Percentiles rank a stretch among this genome's conserved stretches.
Evolutionary conservation across 1,284 basidiomycete species (phyloP).

Genomic region (Cryptococcus sp.): DNA sequence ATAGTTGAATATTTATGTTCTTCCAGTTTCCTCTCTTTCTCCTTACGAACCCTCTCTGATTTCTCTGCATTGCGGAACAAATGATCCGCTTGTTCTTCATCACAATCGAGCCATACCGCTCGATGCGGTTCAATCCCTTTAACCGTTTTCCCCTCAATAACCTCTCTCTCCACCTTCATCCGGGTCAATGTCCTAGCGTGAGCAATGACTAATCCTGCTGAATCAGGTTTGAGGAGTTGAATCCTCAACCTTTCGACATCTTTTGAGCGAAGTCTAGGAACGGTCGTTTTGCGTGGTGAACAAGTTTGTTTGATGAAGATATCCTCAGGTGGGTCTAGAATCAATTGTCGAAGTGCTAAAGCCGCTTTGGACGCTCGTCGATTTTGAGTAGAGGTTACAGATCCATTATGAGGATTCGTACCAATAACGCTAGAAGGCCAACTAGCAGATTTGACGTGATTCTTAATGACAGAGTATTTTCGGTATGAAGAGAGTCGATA

Average conservation of each 20-base stretch:
- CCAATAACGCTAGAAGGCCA: not conserved
- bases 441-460: not conserved
- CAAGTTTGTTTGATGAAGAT: not conserved
- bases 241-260: slow-evolving; percentile 14
- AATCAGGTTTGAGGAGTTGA: slow-evolving; percentile 14
- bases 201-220: slow-evolving; percentile 13
- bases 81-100: slow-evolving; percentile 7
- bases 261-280: slow-evolving; percentile 10
- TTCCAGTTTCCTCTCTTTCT: not conserved
- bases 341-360: slow-evolving; percentile 10
- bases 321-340: slow-evolving; percentile 5
- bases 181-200: slow-evolving; percentile 5
- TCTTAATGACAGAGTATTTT: not conserved
- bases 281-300: not conserved
- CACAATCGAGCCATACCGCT: slow-evolving; percentile 17
- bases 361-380: slow-evolving; percentile 14
- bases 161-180: not conserved
- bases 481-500: not conserved
- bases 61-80: slow-evolving; percentile 7
- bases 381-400: not conserved
- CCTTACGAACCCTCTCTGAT: not conserved
- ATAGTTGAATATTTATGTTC: slow-evolving; percentile 5
- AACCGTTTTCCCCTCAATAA: not conserved
- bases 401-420: not conserved
- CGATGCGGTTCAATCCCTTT: slow-evolving; percentile 6